These are phyloP conservation scores for Fusarium brevicatenulatum DNA, from an alignment of 2,329 filamentous ascomycete species.

Conservation along the genomic window DNA sequence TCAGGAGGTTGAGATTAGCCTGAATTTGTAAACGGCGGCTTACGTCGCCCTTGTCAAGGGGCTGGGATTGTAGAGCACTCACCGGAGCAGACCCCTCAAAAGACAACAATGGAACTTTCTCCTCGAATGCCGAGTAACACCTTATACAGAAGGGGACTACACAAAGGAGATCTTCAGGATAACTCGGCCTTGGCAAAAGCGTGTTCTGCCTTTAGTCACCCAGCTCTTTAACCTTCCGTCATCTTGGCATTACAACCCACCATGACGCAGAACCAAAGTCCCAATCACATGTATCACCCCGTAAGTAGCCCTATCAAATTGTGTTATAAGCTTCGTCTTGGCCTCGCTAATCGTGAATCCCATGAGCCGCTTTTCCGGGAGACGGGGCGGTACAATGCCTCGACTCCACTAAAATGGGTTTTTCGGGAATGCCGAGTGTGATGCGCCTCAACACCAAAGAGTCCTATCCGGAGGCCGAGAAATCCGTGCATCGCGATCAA, in stretches of 20 bases:
- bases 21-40: not conserved
- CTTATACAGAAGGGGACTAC: too few species aligned
- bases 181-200: not conserved
- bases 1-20: not conserved
- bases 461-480: not conserved
- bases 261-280: not conserved
- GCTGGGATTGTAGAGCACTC: accelerated
- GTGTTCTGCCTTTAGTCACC: not conserved
- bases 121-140: not conserved
- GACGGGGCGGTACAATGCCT: not conserved
- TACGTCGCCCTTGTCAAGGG: not conserved
- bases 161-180: not conserved
- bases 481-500: not conserved
- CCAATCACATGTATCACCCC: not conserved
- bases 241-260: not conserved
- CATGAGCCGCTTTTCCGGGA: not conserved
- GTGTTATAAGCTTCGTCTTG: not conserved
- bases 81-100: not conserved
- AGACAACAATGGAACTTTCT: not conserved
- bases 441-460: not conserved
- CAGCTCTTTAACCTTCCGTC: too few species aligned
- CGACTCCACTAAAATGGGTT: not conserved
- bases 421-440: not conserved
- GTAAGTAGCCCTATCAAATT: not conserved
- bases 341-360: not conserved